Evolutionary conservation across 768 basidiomycete genomes (phyloP), one percentile per base, ranked within the genome.

Genomic region (Suillus lakei): DNA sequence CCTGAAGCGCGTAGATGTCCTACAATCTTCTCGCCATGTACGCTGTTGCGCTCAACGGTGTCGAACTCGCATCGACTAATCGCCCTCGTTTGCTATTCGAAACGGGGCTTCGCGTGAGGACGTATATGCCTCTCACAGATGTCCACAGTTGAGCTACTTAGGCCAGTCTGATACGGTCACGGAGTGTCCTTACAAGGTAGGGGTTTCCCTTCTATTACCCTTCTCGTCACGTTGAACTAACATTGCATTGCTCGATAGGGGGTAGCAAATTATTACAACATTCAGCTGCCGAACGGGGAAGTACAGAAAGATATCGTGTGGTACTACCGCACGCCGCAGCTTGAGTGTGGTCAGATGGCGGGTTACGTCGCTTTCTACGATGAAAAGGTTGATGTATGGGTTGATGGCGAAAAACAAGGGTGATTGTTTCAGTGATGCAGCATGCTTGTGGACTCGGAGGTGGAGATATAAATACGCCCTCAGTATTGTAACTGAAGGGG

Each of bases 181-280:
- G 0, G 74, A 70, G 26, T 91, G 89, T 69, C 89, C 88, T 1
- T 91, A 90, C 81, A 90, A 91, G 83, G 89, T 86, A n/a, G 56
- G 18, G 66, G 26, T 48, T 26, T 50, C 30, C n/a, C 15, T n/a
- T 38, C 34, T n/a, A 28, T 61, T 32, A 16, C 28, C 8, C 16
- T 1, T 7, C 15, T 2, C 9, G 36, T 51, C 5, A 34, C 62
- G 63, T 7, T 30, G 28, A 32, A 56, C 55, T 60, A 48, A 70
- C 41, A 46, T 30, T 41, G 46, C 23, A 48, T 43, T 39, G 59
- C 38, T 39, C 55, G 55, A 44, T 68, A 91, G 88, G 89, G 89
- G 26, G 78, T 81, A 63, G 88, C 88, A 2, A 82, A 81, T 63
- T 89, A 88, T 70, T 89, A 85, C 71, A 71, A 85, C 63, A 78